Conservation (phyloP, 2,329 filamentous ascomycete species). For the Fusarium virguliforme region DNA sequence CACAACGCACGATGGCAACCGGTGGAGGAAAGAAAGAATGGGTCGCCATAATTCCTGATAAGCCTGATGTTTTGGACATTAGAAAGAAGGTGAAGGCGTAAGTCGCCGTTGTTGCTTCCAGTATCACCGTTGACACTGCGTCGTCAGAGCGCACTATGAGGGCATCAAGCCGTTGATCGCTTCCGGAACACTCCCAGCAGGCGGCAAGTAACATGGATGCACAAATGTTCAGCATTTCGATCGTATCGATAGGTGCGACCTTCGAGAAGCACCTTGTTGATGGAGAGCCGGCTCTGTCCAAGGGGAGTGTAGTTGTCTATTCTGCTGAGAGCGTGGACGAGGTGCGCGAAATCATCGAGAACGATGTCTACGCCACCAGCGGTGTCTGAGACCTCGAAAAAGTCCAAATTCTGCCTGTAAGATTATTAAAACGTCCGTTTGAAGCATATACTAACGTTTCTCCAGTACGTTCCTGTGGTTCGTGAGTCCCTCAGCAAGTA, state of each 20-base stretch:
- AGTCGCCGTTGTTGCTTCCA: neutral
- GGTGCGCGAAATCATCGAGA: constrained; percentile 40
- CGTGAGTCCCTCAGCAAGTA: constrained; percentile 7
- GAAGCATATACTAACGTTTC: neutral
- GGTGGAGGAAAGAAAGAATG: constrained; percentile 21
- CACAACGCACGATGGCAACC: constrained; percentile 23
- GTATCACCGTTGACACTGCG: neutral
- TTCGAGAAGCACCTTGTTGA: constrained; percentile 38
- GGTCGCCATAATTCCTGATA: constrained; percentile 29
- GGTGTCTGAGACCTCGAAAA: constrained; percentile 49
- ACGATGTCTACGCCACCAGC: constrained; percentile 42
- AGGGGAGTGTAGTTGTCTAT: constrained; percentile 33
- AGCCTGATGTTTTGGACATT: constrained; percentile 24
- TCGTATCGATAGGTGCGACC: constrained; percentile 17
- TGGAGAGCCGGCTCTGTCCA: constrained; percentile 29
- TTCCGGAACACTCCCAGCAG: constrained; percentile 32
- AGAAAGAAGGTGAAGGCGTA: constrained; percentile 30
- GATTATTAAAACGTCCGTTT: neutral
- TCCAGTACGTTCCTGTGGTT: constrained; percentile 27
- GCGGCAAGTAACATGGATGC: constrained; percentile 19
- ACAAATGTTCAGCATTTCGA: too few relatives aligned
- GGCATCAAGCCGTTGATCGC: constrained; percentile 40
- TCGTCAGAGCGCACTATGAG: constrained; percentile 29
- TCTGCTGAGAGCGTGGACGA: constrained; percentile 18
- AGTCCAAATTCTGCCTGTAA: constrained; percentile 44